Base-by-base conservation (phyloP, 208 protist genomes). In the Lotmaria passim region DNA sequence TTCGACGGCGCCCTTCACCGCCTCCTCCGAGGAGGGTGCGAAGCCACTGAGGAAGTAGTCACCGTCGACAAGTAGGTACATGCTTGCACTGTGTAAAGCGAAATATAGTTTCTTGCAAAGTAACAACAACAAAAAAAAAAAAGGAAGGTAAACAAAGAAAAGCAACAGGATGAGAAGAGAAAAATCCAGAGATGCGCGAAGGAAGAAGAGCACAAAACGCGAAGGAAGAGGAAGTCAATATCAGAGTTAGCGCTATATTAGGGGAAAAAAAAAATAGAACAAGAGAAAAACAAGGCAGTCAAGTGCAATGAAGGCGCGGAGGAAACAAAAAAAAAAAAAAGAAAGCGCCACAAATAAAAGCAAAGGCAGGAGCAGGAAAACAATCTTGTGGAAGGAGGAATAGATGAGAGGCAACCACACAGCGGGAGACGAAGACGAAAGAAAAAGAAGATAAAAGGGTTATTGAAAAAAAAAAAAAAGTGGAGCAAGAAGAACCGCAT, bases 31-130 rank as follows among this genome's bases (percentile, higher is more conserved):
- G 23, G 70, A 78, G 12, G 85, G 85, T 61, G 47, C 78, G 69
- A 93, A 76, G 47, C 88, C 88, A n/a, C 78, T 75, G 31, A 93
- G 78, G 43, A 90, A 73, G 72, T 93, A 93, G 65, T 91, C 88
- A 7, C 88, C 88, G 64, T 93, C 88, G 1, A 93, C 77, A 33
- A 93, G 78, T 31, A 93, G 78, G 64, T 82, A 78, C 57, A 83
- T 75, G 21, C 3, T 58, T 33, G 6, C 19, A 6, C 21, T 48
- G 11, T 48, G 7, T 48, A n/a, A n/a, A n/a, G n/a, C n/a, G n/a
- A n/a, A n/a, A n/a, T n/a, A n/a, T n/a, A n/a, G n/a, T n/a, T n/a
- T n/a, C n/a, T 8, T 36, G 30, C 7, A 30, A 21, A 58, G 59
- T 34, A 38, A 19, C 61, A 44, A 50, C 55, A 46, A 38, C 6